These are phyloP conservation scores for maize (Zea mays) DNA, from an alignment of 176 grass and related monocot genomes.

Conservation along the genomic window Zm-B73-REFERENCE-NAM-5.0 NC_050097.1:6822001-6822500, in stretches of 20 bases:
- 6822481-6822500: constrained; percentile 34
- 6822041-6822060: neutral
- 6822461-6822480: constrained; percentile 49
- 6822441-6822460: constrained; percentile 35
- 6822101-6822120: neutral
- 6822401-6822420: neutral
- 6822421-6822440: constrained; percentile 10
- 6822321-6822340: constrained; percentile 87
- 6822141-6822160: constrained; percentile 4
- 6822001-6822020: constrained; percentile 17
- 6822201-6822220: constrained; percentile 10
- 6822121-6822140: neutral
- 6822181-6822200: constrained; percentile 6
- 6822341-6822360: constrained; percentile 34
- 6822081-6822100: neutral
- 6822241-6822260: constrained; percentile 58
- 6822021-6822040: constrained; percentile 12
- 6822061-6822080: constrained; percentile 14
- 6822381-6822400: neutral
- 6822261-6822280: constrained; percentile 99
- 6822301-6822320: constrained; percentile 90
- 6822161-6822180: constrained; percentile 21
- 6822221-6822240: constrained; percentile 26
- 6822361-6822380: constrained; percentile 29
- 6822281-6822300: constrained; percentile 95